Evolutionary conservation across 2,329 filamentous ascomycete genomes (phyloP).

Genomic region (Amylocarpus encephaloides): DNA sequence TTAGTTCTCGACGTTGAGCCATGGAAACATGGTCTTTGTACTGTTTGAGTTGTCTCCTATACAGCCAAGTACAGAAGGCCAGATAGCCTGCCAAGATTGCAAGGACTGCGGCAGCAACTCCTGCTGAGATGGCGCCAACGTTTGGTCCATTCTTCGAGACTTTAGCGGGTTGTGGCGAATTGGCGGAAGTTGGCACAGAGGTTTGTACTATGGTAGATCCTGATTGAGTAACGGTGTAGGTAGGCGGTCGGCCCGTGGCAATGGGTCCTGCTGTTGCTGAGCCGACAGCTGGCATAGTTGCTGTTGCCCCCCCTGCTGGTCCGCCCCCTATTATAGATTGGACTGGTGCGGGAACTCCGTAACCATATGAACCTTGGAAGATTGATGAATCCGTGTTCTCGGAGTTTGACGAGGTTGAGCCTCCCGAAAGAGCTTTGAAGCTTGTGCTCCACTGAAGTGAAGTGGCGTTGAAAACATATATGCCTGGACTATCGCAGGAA

Average conservation of each 20-base stretch:
- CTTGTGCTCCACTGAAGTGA: conserved; percentile 55
- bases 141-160: conserved; percentile 29
- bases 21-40: conserved; percentile 66
- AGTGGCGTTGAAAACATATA: conserved; percentile 69
- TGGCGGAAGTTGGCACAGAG: conserved; percentile 24
- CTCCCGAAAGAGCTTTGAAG: conserved; percentile 50
- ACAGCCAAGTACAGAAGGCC: conserved; percentile 67
- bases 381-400: conserved; percentile 33
- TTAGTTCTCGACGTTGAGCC: conserved; percentile 49
- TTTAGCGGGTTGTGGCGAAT: conserved; percentile 11
- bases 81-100: conserved; percentile 57
- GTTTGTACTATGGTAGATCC: conserved; percentile 41
- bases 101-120: conserved; percentile 58
- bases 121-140: conserved; percentile 40
- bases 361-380: conserved; percentile 54
- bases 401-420: conserved; percentile 15
- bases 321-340: conserved; percentile 57
- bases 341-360: conserved; percentile 57
- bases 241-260: conserved; percentile 61
- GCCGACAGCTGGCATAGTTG: conserved; percentile 56
- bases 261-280: conserved; percentile 62
- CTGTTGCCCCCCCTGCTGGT: conserved; percentile 55
- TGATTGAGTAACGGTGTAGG: conserved; percentile 57
- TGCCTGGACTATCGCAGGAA: conserved; percentile 59
- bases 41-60: conserved; percentile 61